A percentile compares a stretch with the other conserved stretches of the same genome.
phyloP scores from a whole-genome alignment of 495 filamentous ascomycete genomes.

The Annulohypoxylon maeteangense region DNA sequence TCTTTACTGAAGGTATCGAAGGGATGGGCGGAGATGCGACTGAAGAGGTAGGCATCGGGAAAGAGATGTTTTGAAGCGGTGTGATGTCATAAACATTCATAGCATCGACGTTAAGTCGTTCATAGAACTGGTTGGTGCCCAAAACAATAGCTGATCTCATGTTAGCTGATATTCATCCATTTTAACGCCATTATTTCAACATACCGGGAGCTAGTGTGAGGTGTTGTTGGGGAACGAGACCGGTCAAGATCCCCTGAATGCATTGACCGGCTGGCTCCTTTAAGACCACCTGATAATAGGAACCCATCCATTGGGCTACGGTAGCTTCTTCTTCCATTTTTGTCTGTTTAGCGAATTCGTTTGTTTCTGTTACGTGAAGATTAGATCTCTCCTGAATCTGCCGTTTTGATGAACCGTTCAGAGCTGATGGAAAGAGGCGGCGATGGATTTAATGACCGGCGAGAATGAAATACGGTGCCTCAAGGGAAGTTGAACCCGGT shows the following conservation, averaged over 20 bases:
- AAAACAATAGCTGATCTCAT: conserved; percentile 26
- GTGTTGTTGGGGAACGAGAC: conserved; percentile 74
- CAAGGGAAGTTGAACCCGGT: neutral
- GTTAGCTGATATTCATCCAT: conserved; percentile 15
- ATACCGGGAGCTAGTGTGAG: conserved; percentile 84
- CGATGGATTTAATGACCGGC: neutral
- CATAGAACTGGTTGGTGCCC: conserved; percentile 35
- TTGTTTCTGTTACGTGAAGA: neutral
- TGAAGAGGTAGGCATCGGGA: neutral
- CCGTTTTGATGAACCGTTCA: neutral
- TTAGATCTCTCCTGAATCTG: neutral
- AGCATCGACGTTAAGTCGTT: conserved; percentile 38
- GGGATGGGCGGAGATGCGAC: conserved; percentile 4
- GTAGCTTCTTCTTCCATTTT: conserved; percentile 33
- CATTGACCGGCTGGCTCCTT: conserved; percentile 69
- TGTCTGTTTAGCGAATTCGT: neutral
- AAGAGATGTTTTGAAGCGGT: conserved; percentile 59
- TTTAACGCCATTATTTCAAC: conserved; percentile 19
- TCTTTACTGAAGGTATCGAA: conserved; percentile 11
- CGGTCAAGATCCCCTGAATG: conserved; percentile 77
- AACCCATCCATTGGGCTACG: conserved; percentile 43
- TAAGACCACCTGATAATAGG: conserved; percentile 36
- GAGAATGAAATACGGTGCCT: neutral
- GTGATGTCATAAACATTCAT: conserved; percentile 51
- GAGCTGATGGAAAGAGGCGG: neutral